Evolutionary conservation across 441 rosid species (phyloP), one percentile per base, ranked within the genome.

Genomic region (Euphorbia celastroides): DNA sequence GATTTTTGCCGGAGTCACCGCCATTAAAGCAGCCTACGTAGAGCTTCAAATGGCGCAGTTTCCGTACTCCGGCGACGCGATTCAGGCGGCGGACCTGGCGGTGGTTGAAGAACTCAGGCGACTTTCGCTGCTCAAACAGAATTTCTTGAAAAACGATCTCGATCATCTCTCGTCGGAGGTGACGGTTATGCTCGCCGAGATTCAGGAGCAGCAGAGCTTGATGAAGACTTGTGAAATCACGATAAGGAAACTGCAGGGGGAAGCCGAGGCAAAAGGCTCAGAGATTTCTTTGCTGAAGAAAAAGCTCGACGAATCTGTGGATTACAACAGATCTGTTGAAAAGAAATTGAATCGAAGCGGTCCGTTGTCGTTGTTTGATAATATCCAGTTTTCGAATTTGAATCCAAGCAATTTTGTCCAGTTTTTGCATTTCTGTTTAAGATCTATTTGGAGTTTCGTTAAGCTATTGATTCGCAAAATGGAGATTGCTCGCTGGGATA

Each of bases 11-110:
- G 76, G 89, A 2, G 65, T 89, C 62, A 88, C 99, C 1, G 65
- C 96, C 0, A 77, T 89, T 23, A 93, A 93, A 74, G 87, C 99
- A 0, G 80, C 84, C 0, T 93, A 93, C 67, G 95, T 94, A 0
- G 96, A 89, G 80, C 66, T 93, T 46, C 99, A 93, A 78, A 75
- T 78, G 68, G 84, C 92, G 22, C 93, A 93, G 75, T 79, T 84
- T 44, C 99, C 99, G 7, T 93, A 91, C 50, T 83, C 78, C 72
- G 76, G 83, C 3, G 86, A 80, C 12, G 90, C 84, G 57, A 91
- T 93, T 57, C 93, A 86, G 27, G 81, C 76, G 23, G 81, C 99
- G 5, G 99, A 93, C 74, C 81, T 70, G 48, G 73, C 74, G 60
- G 73, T 93, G 0, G 89, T 93, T 1, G 76, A 83, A 1, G 92